Conservation (phyloP, 1,139 yeast genomes). For the Geotrichum australiense region DNA sequence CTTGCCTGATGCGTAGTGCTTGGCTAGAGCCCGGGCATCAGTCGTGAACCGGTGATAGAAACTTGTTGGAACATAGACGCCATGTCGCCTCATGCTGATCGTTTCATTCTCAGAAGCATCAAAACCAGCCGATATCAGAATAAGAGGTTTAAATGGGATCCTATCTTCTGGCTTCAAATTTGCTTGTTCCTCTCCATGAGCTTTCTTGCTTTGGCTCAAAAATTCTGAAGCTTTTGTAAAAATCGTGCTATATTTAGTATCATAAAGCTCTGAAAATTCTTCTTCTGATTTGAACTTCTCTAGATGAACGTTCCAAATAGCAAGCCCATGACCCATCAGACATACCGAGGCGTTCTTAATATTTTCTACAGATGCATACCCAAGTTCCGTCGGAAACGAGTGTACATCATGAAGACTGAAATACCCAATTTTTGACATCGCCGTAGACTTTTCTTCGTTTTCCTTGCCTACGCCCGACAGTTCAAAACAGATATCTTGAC, state of each 20-base stretch:
- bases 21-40: conserved; percentile 62
- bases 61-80: conserved; percentile 74
- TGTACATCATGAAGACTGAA: conserved; percentile 81
- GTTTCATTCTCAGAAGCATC: conserved; percentile 85
- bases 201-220: conserved; percentile 35
- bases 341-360: conserved; percentile 76
- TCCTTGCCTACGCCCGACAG: conserved; percentile 59
- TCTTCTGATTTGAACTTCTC: conserved; percentile 54
- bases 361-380: conserved; percentile 65
- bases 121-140: conserved; percentile 77
- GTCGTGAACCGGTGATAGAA: conserved; percentile 69
- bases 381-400: conserved; percentile 78
- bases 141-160: conserved; percentile 56
- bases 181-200: conserved; percentile 6
- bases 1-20: conserved; percentile 54
- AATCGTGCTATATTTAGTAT: conserved; percentile 53
- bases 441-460: conserved; percentile 14
- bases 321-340: conserved; percentile 67
- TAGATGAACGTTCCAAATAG: conserved; percentile 80
- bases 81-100: conserved; percentile 79
- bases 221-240: conserved; percentile 65
- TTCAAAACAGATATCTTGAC: conserved; percentile 83
- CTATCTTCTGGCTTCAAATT: background rate
- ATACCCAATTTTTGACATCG: conserved; percentile 49
- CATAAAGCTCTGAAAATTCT: conserved; percentile 62